Conservation (phyloP, 2,329 filamentous ascomycete genomes). For the Ustilaginoidea virens region DNA sequence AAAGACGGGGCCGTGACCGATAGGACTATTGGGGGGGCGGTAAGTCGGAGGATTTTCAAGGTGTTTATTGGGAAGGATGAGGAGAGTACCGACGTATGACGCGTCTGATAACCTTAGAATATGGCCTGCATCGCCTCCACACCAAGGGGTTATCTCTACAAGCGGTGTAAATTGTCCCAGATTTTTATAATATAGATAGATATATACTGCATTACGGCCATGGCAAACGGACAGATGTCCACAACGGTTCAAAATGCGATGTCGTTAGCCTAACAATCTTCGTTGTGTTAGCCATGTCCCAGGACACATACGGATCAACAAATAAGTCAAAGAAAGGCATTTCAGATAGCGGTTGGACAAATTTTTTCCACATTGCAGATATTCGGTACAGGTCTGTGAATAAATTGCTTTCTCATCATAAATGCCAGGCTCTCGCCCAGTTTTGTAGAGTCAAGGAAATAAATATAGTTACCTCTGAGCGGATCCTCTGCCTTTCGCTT, state of each 20-base stretch:
- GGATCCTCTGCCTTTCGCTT: slow-evolving; percentile 3
- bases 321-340: slow-evolving; percentile 3
- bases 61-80: slow-evolving; percentile 44
- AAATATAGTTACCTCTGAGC: slow-evolving; percentile 22
- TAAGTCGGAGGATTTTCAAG: slow-evolving; percentile 43
- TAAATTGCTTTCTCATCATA: slow-evolving; percentile 55
- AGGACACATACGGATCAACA: too few species aligned
- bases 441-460: slow-evolving; percentile 5
- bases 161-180: too few species aligned
- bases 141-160: too few species aligned
- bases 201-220: too few species aligned
- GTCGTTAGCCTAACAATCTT: too few species aligned
- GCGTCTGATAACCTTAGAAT: neutral
- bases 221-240: too few species aligned
- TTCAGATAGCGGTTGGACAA: slow-evolving; percentile 78
- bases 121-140: too few species aligned
- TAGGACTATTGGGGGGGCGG: slow-evolving; percentile 36
- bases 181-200: too few species aligned
- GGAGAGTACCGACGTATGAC: slow-evolving; percentile 36
- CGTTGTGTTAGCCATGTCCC: too few species aligned
- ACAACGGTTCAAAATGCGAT: too few species aligned
- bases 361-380: slow-evolving; percentile 50
- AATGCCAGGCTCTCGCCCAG: too few species aligned
- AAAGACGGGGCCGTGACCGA: slow-evolving; percentile 41
- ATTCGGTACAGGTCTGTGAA: slow-evolving; percentile 81